Evolutionary conservation across 805 yeast species (phyloP).

Genomic region (Kazachstania bromeliacearum): DNA sequence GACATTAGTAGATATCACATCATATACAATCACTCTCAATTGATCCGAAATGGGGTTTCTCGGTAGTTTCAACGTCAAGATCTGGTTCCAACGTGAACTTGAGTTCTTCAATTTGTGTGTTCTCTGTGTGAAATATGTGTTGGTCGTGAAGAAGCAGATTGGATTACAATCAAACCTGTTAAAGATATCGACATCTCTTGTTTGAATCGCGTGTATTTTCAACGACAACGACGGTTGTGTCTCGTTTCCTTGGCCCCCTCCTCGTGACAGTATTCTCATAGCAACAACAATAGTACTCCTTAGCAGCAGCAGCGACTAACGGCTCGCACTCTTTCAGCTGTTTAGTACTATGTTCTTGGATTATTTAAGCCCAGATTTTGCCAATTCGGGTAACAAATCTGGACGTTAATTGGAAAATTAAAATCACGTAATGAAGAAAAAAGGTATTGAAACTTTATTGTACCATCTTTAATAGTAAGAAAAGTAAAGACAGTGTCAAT

Average conservation of each 20-base stretch:
- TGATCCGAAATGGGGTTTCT: constrained; percentile 20
- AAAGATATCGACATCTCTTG: constrained; percentile 18
- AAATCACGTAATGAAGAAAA: no score
- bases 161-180: constrained; percentile 24
- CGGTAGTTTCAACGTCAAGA: constrained; percentile 22
- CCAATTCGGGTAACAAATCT: no score
- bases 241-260: background rate
- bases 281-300: no score
- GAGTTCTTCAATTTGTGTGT: constrained; percentile 19
- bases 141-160: constrained; percentile 22
- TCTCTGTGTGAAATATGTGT: constrained; percentile 16
- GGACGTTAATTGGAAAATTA: no score
- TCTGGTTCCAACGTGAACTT: constrained; percentile 20
- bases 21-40: constrained; percentile 24
- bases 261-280: background rate
- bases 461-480: no score
- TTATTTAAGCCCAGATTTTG: no score
- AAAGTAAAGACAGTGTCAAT: no score
- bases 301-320: no score
- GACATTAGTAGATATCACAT: constrained; percentile 10
- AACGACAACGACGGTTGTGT: constrained; percentile 11
- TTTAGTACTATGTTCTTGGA: no score
- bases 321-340: no score
- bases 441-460: no score
- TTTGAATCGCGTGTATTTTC: constrained; percentile 16